phyloP scores from a whole-genome alignment of 1,284 basidiomycete genomes.

The Volvariella volvacea region DNA sequence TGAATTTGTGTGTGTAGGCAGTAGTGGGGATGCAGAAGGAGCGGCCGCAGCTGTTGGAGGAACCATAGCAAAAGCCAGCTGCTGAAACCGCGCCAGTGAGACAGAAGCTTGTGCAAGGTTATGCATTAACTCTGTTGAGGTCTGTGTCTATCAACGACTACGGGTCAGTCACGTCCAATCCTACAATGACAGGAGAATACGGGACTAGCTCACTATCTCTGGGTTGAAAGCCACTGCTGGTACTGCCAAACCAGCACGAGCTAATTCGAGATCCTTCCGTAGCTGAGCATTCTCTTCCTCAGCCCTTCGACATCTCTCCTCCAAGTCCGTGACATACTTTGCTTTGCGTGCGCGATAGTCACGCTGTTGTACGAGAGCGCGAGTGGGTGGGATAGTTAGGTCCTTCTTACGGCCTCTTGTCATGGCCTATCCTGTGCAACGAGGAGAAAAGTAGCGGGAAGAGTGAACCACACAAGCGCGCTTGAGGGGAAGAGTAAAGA shows the following conservation, averaged over 20 bases:
- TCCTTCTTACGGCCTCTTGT: constrained; percentile 62
- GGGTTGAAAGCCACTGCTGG: constrained; percentile 26
- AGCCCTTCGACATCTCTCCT: constrained; percentile 41
- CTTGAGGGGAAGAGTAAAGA: too few species aligned
- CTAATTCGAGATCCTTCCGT: constrained; percentile 38
- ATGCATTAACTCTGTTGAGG: constrained; percentile 45
- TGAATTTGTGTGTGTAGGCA: background rate
- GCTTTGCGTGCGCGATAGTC: constrained; percentile 60
- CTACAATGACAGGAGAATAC: constrained; percentile 2
- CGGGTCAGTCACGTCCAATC: background rate
- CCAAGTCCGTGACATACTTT: constrained; percentile 47
- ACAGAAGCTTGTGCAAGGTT: constrained; percentile 36
- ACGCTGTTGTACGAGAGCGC: constrained; percentile 47
- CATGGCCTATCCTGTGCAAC: too few species aligned
- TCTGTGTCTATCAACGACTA: constrained; percentile 29
- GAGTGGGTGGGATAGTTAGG: constrained; percentile 42
- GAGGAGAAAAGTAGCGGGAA: background rate
- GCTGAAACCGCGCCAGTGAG: constrained; percentile 41
- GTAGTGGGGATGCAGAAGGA: constrained; percentile 1
- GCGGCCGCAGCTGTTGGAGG: too few species aligned
- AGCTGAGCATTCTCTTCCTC: constrained; percentile 50
- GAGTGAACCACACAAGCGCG: background rate
- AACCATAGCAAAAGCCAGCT: constrained; percentile 24
- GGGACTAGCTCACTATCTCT: constrained; percentile 32
- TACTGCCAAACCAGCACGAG: constrained; percentile 26